Evolutionary conservation across 2,329 filamentous ascomycete genomes (phyloP), one percentile per base, ranked within the genome.

Genomic region (Ophiostoma populinum): DNA sequence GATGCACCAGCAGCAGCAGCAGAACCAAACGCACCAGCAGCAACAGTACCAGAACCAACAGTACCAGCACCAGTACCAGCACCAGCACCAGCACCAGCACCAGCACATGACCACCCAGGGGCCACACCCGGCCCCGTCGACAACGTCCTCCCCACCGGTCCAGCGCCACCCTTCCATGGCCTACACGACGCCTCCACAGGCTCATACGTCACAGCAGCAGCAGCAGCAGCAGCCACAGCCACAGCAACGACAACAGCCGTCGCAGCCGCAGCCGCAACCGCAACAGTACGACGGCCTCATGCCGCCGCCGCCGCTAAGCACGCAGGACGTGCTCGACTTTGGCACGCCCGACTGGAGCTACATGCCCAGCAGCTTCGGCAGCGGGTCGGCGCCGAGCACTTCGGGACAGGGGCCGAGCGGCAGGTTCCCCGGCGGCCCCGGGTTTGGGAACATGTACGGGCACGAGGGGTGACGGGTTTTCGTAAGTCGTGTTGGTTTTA

Each of bases 331-430:
- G 24, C 39, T 51, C 30, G 53, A 52, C 27, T 45, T 52, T 30
- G 46, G 43, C 1, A 20, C 10, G 10, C 43, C 59, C 20, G 60
- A n/a, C n/a, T n/a, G n/a, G n/a, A n/a, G n/a, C n/a, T n/a, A n/a
- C n/a, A n/a, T n/a, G n/a, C n/a, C n/a, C n/a, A n/a, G n/a, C n/a
- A n/a, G n/a, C n/a, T n/a, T n/a, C n/a, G n/a, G n/a, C n/a, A n/a
- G n/a, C n/a, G n/a, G n/a, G n/a, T n/a, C n/a, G n/a, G n/a, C n/a
- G n/a, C n/a, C n/a, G n/a, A n/a, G n/a, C n/a, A n/a, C n/a, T n/a
- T n/a, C n/a, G n/a, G n/a, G n/a, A n/a, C n/a, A n/a, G 3, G 20
- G 26, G 10, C 18, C 24, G 13, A 20, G 22, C 20, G 24, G 29
- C 13, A 8, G 26, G 7, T 17, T n/a, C 6, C 19, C 24, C 6